These are phyloP conservation scores for Neonectria sp. DNA, from an alignment of 2,329 filamentous ascomycete species.

Conservation along the genomic window DNA sequence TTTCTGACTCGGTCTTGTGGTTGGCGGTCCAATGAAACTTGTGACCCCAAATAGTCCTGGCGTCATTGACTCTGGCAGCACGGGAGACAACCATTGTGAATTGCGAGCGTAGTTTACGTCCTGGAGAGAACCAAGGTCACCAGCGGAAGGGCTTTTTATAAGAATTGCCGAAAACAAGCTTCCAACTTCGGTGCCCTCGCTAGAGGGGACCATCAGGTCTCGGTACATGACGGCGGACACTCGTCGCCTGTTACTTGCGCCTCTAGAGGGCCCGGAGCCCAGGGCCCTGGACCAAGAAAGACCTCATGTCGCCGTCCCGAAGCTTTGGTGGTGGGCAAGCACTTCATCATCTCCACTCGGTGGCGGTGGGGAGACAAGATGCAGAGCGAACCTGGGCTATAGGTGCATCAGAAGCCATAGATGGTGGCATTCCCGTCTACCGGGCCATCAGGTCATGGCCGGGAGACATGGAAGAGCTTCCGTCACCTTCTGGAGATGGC, in stretches of 20 bases:
- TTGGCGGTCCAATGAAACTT: constrained; percentile 78
- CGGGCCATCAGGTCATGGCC: constrained; percentile 24
- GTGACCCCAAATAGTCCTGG: constrained; percentile 54
- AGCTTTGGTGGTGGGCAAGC: constrained; percentile 11
- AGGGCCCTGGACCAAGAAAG: constrained; percentile 22
- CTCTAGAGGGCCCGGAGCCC: constrained; percentile 4
- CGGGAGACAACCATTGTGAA: constrained; percentile 30
- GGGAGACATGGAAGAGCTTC: constrained; percentile 16
- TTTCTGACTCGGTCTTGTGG: constrained; percentile 73
- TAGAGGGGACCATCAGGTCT: constrained; percentile 31
- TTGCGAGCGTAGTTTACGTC: neutral
- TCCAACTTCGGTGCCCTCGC: neutral
- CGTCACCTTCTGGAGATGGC: constrained; percentile 20
- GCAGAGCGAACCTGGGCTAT: constrained; percentile 9
- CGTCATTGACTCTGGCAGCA: constrained; percentile 21
- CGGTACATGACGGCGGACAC: constrained; percentile 29
- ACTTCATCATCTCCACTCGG: constrained; percentile 21
- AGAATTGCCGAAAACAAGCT: neutral
- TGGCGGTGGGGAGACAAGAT: constrained; percentile 15
- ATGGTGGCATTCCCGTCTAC: constrained; percentile 20
- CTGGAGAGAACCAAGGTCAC: constrained; percentile 1
- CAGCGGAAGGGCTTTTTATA: constrained; percentile 15
- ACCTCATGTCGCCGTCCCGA: constrained; percentile 22
- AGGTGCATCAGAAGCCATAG: neutral
- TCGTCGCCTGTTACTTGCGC: constrained; percentile 11